phyloP scores from a whole-genome alignment of 139 green algal species.

The Trebouxia sp. region DNA sequence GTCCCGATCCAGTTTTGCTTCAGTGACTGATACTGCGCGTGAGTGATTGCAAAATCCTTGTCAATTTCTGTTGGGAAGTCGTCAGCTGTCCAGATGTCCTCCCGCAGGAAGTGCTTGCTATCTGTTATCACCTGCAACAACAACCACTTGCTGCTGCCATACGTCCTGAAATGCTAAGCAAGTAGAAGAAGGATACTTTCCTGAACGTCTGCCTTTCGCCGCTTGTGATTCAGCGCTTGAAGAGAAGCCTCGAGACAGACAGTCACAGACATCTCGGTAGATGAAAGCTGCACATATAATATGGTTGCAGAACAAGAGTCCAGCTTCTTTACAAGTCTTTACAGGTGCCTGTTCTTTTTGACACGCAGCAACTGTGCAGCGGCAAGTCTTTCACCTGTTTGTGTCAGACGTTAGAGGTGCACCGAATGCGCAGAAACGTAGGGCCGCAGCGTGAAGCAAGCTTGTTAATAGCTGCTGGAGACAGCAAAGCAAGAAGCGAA shows the following conservation, averaged over 20 bases:
- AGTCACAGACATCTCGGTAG: constrained; percentile 22
- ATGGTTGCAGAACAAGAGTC: constrained; percentile 21
- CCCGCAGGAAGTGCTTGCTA: constrained; percentile 10
- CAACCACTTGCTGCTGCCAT: constrained; percentile 23
- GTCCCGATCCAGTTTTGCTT: constrained; percentile 23
- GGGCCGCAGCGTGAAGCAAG: constrained; percentile 22
- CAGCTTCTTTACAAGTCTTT: constrained; percentile 24
- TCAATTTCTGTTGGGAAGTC: constrained; percentile 25
- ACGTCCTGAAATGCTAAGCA: constrained; percentile 22
- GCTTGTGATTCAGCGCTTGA: constrained; percentile 17
- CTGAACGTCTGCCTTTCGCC: constrained; percentile 17
- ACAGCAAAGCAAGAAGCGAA: constrained; percentile 13
- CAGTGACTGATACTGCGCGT: constrained; percentile 18
- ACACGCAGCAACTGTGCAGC: constrained; percentile 21
- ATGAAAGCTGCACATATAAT: constrained; percentile 27
- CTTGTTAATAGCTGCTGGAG: constrained; percentile 1
- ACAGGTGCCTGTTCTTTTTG: constrained; percentile 23
- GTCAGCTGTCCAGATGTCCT: constrained; percentile 26
- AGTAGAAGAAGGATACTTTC: constrained; percentile 21
- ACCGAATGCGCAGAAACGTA: constrained; percentile 16
- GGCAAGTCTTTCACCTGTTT: constrained; percentile 26
- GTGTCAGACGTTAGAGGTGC: constrained; percentile 20
- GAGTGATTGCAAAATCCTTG: constrained; percentile 20
- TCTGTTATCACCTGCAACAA: constrained; percentile 28
- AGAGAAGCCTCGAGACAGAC: constrained; percentile 17